A percentile compares a stretch with the other conserved stretches of the same genome.
phyloP scores from a whole-genome alignment of 768 basidiomycete genomes.

The Serpula lacrymans region DNA sequence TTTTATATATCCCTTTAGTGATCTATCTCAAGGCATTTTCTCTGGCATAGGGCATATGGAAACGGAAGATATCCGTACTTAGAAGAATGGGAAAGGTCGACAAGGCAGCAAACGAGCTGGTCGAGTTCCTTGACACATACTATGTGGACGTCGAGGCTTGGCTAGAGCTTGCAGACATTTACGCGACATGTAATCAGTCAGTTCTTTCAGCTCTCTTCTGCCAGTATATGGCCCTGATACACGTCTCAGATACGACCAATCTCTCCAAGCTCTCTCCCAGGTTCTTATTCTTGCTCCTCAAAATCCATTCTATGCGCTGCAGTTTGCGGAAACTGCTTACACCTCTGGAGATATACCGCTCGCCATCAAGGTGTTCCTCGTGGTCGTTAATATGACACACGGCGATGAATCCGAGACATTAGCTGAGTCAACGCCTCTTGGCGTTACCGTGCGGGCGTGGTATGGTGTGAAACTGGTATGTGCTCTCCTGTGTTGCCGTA shows the following conservation, averaged over 20 bases:
- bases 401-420: conserved; percentile 49
- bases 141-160: conserved; percentile 88
- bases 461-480: conserved; percentile 78
- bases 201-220: too few relatives aligned
- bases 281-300: conserved; percentile 80
- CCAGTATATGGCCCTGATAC: too few relatives aligned
- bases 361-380: conserved; percentile 75
- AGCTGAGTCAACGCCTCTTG: conserved; percentile 45
- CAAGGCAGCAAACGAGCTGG: conserved; percentile 67
- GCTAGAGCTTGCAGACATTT: conserved; percentile 82
- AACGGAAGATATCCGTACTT: conserved; percentile 75
- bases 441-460: conserved; percentile 71
- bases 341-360: conserved; percentile 72
- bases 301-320: conserved; percentile 81
- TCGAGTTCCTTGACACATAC: conserved; percentile 76
- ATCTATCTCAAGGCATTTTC: conserved; percentile 2
- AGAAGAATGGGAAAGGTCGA: conserved; percentile 60
- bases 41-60: conserved; percentile 59
- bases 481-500: conserved; percentile 5
- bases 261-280: conserved; percentile 78
- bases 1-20: not conserved
- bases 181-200: conserved; percentile 71
- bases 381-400: conserved; percentile 76
- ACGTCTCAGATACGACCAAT: conserved; percentile 57
- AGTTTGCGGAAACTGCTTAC: conserved; percentile 86